Evolutionary conservation across 1,284 basidiomycete species (phyloP), one percentile per base, ranked within the genome.

Genomic region (Ganoderma resinaceum): DNA sequence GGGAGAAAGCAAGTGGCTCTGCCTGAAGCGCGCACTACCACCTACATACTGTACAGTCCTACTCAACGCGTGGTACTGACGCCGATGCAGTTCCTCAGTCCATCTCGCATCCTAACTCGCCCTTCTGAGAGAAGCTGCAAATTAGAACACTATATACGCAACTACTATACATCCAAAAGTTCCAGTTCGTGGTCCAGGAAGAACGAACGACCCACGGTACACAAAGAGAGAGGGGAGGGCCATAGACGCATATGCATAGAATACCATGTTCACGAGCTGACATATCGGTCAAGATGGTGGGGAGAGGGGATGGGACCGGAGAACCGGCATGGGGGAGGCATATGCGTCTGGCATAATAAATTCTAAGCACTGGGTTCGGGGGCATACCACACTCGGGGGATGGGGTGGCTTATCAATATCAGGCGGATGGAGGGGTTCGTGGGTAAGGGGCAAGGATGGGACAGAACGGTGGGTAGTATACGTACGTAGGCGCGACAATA

Each of bases 281-380:
- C 55, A 31, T 42, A 11, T 20, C 12, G 31, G 52, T 33, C 14
- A 42, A 8, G 23, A 37, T 3, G 14, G 6, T 33, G 33, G 59
- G 35, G 26, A 37, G 7, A 12, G 37, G 53, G 46, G 38, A 53
- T 49, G 46, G 31, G 37, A 33, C 23, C 26, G 23, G 14, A 3
- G 20, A 33, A 9, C 20, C 20, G 59, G 46, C 26, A 43, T 7
- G 6, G 26, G 40, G 46, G 38, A 37, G 42, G 60, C 66, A 62
- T 66, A 66, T 66, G 61, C 66, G 66, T 62, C 66, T 59, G 38
- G 66, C 61, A 66, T 62, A 66, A 58, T 42, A 46, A 46, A 62
- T 58, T 58, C 38, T 53, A 53, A 35, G 49, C 20, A 18, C 5
- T 20, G 52, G 49, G 29, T 31, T 37, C 23, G 35, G n/a, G 12